Conservation (phyloP, 2,329 filamentous ascomycete genomes). For the Diaporthe citri region DNA sequence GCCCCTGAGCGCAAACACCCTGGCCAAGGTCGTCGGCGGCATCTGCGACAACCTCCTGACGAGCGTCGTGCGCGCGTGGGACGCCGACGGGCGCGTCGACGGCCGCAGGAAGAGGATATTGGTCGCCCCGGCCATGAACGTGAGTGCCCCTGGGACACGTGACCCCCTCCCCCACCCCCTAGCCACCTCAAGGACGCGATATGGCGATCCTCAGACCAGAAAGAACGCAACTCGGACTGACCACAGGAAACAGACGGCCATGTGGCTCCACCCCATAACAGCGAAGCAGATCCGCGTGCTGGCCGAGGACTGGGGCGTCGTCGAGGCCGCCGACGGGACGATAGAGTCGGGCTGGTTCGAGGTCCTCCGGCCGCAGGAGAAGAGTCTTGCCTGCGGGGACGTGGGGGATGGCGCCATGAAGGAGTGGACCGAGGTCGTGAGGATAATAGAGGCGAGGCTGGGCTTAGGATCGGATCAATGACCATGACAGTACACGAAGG, state of each 20-base stretch:
- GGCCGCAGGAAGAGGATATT: slow-evolving; percentile 74
- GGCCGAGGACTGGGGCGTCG: slow-evolving; percentile 78
- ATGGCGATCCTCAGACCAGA: not conserved
- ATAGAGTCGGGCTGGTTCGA: slow-evolving; percentile 65
- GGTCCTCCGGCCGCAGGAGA: slow-evolving; percentile 79
- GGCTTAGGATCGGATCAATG: slow-evolving; percentile 45
- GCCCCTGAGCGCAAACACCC: slow-evolving; percentile 84
- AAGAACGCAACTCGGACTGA: slow-evolving; percentile 2
- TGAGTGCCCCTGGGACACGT: slow-evolving; percentile 53
- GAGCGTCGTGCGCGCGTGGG: slow-evolving; percentile 86
- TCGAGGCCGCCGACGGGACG: slow-evolving; percentile 47
- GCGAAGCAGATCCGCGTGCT: slow-evolving; percentile 77
- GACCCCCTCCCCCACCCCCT: not conserved
- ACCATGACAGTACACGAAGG: not conserved
- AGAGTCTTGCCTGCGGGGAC: slow-evolving; percentile 87
- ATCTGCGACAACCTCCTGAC: slow-evolving; percentile 83
- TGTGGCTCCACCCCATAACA: slow-evolving; percentile 91
- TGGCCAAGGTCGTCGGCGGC: slow-evolving; percentile 86
- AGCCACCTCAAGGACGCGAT: not conserved
- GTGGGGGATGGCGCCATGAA: slow-evolving; percentile 86
- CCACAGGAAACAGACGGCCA: slow-evolving; percentile 58
- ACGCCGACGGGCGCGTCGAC: slow-evolving; percentile 75
- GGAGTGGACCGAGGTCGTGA: slow-evolving; percentile 82
- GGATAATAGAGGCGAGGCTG: slow-evolving; percentile 68
- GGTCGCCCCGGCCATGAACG: slow-evolving; percentile 66